Base-by-base conservation (phyloP, 208 protist species). In the Naegleria lovaniensis region DNA sequence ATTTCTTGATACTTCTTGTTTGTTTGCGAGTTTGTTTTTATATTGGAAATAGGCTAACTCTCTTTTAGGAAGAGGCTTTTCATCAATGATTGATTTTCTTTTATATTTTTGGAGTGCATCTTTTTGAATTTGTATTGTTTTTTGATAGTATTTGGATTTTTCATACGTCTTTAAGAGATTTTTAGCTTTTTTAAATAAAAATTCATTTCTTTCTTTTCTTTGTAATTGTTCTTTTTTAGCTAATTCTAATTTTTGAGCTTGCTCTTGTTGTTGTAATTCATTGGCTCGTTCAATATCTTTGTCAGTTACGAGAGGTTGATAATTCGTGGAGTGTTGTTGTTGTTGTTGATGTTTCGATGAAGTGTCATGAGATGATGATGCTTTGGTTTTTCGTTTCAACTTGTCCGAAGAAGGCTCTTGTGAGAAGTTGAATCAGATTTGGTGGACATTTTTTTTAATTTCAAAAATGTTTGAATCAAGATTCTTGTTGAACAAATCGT, bases 151-250 rank as follows among this genome's bases (percentile, higher is more conserved):
- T 85, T 48, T 48, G 25, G 40, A 85, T 85, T 48, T 48, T 43
- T 85, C 39, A n/a, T 85, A 39, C 11, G 40, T 48, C 7, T 85
- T 40, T 40, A 51, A 39, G 5, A 85, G 25, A 85, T 25, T 43
- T 43, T 40, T 48, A 16, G 39, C 36, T 9, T 40, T 85, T 48
- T 85, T 85, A 38, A 25, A 38, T 43, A 85, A 25, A 43, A 43
- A 85, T 85, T 48, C 40, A 43, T 43, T 85, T 85, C 83, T 85
- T 29, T 48, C 83, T n/a, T 85, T 85, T 48, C n/a, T 43, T 85
- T 85, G 83, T 43, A 43, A 43, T 43, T 40, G 16, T 85, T 43
- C 38, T n/a, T n/a, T 48, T 40, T 43, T 39, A 29, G 39, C 16
- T 33, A 38, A 16, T 29, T 43, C 29, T 85, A 33, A 13, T 29